Conservation (phyloP, 2,329 filamentous ascomycete species). For the Zymoseptoria crescenta region DNA sequence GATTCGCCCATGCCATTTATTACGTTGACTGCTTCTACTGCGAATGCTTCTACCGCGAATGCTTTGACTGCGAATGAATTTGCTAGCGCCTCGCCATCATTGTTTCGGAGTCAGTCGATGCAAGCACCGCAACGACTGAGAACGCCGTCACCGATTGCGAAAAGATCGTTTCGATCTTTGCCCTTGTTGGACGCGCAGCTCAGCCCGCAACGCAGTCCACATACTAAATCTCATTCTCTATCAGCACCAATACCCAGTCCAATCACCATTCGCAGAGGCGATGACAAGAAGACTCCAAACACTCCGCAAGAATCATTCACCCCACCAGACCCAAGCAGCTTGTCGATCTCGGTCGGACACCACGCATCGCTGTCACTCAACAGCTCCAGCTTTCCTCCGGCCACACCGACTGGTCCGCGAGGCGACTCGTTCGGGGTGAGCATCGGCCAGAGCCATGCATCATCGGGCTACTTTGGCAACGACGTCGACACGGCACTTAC, state of each 20-base stretch:
- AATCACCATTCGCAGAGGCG: constrained; percentile 7
- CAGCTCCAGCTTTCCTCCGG: constrained; percentile 54
- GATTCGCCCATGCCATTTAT: constrained; percentile 27
- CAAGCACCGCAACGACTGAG: constrained; percentile 30
- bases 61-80: constrained; percentile 29
- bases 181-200: constrained; percentile 17
- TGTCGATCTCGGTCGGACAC: constrained; percentile 67
- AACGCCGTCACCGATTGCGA: constrained; percentile 36
- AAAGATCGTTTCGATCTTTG: constrained; percentile 26
- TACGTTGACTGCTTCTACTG: constrained; percentile 24
- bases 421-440: constrained; percentile 52
- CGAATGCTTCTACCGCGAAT: constrained; percentile 21
- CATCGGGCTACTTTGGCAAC: constrained; percentile 60
- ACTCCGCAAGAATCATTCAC: constrained; percentile 71
- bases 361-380: constrained; percentile 30
- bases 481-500: constrained; percentile 69
- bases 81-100: constrained; percentile 29
- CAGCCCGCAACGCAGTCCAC: constrained; percentile 11
- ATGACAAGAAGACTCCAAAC: constrained; percentile 35
- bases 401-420: constrained; percentile 68
- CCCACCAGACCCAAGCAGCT: constrained; percentile 69
- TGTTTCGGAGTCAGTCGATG: constrained; percentile 33
- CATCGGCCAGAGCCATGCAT: constrained; percentile 39
- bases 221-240: constrained; percentile 18
- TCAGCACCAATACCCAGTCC: constrained; percentile 15